phyloP scores from a whole-genome alignment of 73 alveolate genomes.

The Paramecium pentaurelia region DNA sequence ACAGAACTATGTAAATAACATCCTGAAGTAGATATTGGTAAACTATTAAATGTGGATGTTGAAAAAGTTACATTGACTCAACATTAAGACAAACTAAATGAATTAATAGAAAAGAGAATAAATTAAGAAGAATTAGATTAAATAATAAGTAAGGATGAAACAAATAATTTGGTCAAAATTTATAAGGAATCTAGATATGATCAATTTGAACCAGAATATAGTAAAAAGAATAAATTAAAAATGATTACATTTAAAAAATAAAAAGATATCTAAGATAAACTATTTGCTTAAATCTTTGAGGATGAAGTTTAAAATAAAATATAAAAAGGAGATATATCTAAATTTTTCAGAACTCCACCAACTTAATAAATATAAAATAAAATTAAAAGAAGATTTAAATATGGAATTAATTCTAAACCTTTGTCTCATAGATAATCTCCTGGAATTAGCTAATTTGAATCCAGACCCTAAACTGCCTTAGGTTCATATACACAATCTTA shows the following conservation, averaged over 20 bases:
- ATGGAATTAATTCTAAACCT: neutral
- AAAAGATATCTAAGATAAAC: neutral
- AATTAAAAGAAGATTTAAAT: neutral
- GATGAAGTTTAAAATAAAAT: neutral
- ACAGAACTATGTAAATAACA: neutral
- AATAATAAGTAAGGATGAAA: neutral
- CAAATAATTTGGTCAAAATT: neutral
- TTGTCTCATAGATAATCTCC: slow-evolving; percentile 35
- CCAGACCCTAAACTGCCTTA: neutral
- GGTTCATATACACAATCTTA: neutral
- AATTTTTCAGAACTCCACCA: neutral
- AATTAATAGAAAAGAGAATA: neutral
- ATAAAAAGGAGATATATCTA: neutral
- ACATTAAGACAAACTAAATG: neutral
- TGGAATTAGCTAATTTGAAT: neutral
- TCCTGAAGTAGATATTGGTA: slow-evolving; percentile 33
- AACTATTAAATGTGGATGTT: neutral
- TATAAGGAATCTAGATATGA: slow-evolving; percentile 34
- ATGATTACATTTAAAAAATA: neutral
- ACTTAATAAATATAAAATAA: neutral
- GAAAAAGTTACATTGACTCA: neutral
- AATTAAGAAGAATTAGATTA: slow-evolving; percentile 23
- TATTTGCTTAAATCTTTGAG: neutral
- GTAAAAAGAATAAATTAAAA: neutral
- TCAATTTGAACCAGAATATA: slow-evolving; percentile 19